These are phyloP conservation scores for Chrysosporium keratinophilum DNA, from an alignment of 2,329 filamentous ascomycete genomes.

Conservation along the genomic window DNA sequence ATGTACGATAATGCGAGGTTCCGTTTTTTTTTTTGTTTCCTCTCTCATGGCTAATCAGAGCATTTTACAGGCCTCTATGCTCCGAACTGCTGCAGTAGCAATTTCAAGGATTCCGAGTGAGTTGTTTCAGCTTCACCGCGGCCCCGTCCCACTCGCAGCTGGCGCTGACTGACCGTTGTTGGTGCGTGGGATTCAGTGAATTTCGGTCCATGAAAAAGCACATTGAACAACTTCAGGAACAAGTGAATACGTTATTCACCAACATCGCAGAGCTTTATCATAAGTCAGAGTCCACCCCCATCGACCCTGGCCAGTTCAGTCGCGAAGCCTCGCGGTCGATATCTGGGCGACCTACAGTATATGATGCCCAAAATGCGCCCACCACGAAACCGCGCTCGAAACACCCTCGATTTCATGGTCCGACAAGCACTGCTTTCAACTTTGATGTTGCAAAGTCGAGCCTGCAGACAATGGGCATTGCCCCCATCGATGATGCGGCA, in stretches of 20 bases:
- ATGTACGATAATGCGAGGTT: slow-evolving; percentile 13
- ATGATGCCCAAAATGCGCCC: slow-evolving; percentile 21
- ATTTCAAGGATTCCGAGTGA: slow-evolving; percentile 77
- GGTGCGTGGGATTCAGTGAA: slow-evolving; percentile 42
- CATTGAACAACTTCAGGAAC: slow-evolving; percentile 65
- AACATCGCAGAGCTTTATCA: slow-evolving; percentile 59
- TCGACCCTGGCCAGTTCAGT: slow-evolving; percentile 27
- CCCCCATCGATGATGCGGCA: slow-evolving; percentile 47
- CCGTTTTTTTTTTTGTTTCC: neutral
- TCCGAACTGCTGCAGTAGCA: slow-evolving; percentile 59
- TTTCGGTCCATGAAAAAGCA: slow-evolving; percentile 72
- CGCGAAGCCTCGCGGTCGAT: slow-evolving; percentile 33
- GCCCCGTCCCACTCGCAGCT: neutral
- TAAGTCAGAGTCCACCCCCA: slow-evolving; percentile 26
- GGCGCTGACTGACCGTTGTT: neutral
- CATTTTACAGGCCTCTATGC: slow-evolving; percentile 45
- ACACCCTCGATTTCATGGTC: slow-evolving; percentile 64
- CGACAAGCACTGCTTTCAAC: slow-evolving; percentile 75
- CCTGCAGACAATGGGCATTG: slow-evolving; percentile 80
- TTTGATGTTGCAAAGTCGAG: slow-evolving; percentile 80
- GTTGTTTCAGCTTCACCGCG: slow-evolving; percentile 17
- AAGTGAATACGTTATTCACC: slow-evolving; percentile 67
- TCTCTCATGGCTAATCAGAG: neutral
- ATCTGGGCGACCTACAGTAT: slow-evolving; percentile 21
- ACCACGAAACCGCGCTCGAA: slow-evolving; percentile 42